Conservation (phyloP, 2,329 filamentous ascomycete genomes). For the Neobulgaria alba region DNA sequence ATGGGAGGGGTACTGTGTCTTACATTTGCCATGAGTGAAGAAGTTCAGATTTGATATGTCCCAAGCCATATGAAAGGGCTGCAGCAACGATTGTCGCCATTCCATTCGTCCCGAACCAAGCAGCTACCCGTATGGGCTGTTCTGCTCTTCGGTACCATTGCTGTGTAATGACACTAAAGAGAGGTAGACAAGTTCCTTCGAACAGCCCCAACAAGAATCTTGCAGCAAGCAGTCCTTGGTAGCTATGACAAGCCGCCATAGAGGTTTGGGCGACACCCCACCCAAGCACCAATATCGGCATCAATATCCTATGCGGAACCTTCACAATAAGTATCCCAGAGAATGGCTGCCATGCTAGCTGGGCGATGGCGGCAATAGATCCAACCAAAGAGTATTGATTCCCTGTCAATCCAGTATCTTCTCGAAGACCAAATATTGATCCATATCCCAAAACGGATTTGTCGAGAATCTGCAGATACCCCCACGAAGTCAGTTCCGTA, state of each 20-base stretch:
- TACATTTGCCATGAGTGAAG: slow-evolving; percentile 30
- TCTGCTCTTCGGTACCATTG: slow-evolving; percentile 33
- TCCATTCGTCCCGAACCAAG: slow-evolving; percentile 29
- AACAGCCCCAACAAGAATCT: slow-evolving; percentile 78
- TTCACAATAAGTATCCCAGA: slow-evolving; percentile 52
- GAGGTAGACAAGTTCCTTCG: slow-evolving; percentile 47
- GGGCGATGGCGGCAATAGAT: slow-evolving; percentile 49
- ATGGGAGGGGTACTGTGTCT: slow-evolving; percentile 16
- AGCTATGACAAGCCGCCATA: slow-evolving; percentile 47
- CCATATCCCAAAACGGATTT: slow-evolving; percentile 47
- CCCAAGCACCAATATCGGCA: slow-evolving; percentile 40
- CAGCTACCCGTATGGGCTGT: slow-evolving; percentile 31
- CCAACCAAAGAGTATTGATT: slow-evolving; percentile 46
- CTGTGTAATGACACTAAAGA: slow-evolving; percentile 31
- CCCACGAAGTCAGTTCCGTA: slow-evolving; percentile 6
- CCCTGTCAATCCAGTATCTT: slow-evolving; percentile 44
- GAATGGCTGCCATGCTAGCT: slow-evolving; percentile 53
- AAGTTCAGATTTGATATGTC: slow-evolving; percentile 37
- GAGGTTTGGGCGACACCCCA: slow-evolving; percentile 40
- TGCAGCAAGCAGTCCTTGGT: slow-evolving; percentile 65
- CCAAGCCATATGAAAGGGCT: slow-evolving; percentile 27
- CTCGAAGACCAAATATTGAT: slow-evolving; percentile 48
- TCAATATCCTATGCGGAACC: slow-evolving; percentile 49
- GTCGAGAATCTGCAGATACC: slow-evolving; percentile 33
- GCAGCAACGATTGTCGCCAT: slow-evolving; percentile 26